phyloP scores from a whole-genome alignment of 1,139 yeast genomes.

The Protomyces inouyei region DNA sequence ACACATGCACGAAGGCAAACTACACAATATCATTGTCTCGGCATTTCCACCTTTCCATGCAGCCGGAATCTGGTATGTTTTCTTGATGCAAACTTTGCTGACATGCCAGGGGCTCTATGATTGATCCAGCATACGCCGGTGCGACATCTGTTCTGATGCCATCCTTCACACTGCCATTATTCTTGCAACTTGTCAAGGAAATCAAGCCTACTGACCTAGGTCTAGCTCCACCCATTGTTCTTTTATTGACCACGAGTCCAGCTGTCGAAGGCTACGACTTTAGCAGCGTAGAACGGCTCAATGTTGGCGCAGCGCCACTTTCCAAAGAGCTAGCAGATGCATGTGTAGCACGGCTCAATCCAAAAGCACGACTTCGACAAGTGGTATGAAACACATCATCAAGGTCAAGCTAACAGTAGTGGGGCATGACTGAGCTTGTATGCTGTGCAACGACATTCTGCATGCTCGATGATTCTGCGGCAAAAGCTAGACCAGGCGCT shows the following conservation, averaged over 20 bases:
- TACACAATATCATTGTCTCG: conserved; percentile 9
- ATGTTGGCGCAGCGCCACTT: conserved; percentile 44
- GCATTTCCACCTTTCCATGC: conserved; percentile 43
- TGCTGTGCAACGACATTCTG: conserved; percentile 76
- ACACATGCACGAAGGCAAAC: neutral
- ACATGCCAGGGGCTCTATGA: conserved; percentile 32
- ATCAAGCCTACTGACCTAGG: conserved; percentile 36
- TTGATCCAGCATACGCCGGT: conserved; percentile 34
- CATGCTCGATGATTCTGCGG: conserved; percentile 57
- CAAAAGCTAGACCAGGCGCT: conserved; percentile 41
- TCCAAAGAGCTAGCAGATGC: conserved; percentile 34
- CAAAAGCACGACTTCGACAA: neutral
- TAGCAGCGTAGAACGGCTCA: conserved; percentile 31
- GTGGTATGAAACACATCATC: conserved; percentile 30
- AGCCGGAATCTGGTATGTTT: conserved; percentile 36
- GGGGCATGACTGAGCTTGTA: conserved; percentile 75
- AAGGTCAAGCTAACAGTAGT: conserved; percentile 37
- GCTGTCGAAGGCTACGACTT: conserved; percentile 38
- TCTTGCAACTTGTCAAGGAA: conserved; percentile 36
- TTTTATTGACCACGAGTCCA: conserved; percentile 41
- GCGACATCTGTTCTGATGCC: conserved; percentile 37
- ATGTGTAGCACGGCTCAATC: conserved; percentile 31
- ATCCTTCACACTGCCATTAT: conserved; percentile 38
- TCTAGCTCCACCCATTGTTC: conserved; percentile 43
- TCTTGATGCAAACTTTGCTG: too few species aligned